phyloP scores from a whole-genome alignment of 805 yeast genomes.

The Ogataea pini region DNA sequence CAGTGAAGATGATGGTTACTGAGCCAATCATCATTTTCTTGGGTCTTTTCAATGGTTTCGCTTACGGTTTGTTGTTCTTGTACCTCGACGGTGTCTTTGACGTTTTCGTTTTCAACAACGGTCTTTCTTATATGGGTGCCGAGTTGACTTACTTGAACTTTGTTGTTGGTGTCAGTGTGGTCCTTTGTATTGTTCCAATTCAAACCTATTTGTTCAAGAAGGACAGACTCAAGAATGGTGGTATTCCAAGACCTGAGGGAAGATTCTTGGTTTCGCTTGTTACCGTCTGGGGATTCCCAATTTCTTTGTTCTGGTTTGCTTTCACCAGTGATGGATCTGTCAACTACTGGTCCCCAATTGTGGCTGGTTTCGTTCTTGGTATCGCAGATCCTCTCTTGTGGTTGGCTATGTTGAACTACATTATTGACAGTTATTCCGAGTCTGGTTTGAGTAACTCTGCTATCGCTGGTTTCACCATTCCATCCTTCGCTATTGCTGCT shows the following conservation, averaged over 20 bases:
- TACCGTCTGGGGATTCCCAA: conserved; percentile 40
- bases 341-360: conserved; percentile 38
- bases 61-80: conserved; percentile 38
- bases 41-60: conserved; percentile 39
- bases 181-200: conserved; percentile 32
- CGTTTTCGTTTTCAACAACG: conserved; percentile 37
- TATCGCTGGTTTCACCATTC: conserved; percentile 39
- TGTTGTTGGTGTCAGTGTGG: conserved; percentile 36
- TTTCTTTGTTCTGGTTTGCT: conserved; percentile 38
- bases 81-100: conserved; percentile 39
- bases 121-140: conserved; percentile 34
- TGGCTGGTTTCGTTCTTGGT: conserved; percentile 37
- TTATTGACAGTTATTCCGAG: conserved; percentile 37
- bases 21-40: conserved; percentile 38
- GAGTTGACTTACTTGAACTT: conserved; percentile 38
- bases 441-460: conserved; percentile 37
- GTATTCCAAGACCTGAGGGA: conserved; percentile 38
- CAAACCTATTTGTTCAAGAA: conserved; percentile 35
- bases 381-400: conserved; percentile 37
- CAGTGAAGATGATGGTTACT: conserved; percentile 36
- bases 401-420: conserved; percentile 39
- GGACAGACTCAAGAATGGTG: conserved; percentile 35
- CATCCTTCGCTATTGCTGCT: conserved; percentile 39
- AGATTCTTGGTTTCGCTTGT: conserved; percentile 36
- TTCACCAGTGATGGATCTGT: conserved; percentile 35